Evolutionary conservation across 176 grass and related monocot genomes (phyloP).

Genomic region (Hordeum vulgare): DNA sequence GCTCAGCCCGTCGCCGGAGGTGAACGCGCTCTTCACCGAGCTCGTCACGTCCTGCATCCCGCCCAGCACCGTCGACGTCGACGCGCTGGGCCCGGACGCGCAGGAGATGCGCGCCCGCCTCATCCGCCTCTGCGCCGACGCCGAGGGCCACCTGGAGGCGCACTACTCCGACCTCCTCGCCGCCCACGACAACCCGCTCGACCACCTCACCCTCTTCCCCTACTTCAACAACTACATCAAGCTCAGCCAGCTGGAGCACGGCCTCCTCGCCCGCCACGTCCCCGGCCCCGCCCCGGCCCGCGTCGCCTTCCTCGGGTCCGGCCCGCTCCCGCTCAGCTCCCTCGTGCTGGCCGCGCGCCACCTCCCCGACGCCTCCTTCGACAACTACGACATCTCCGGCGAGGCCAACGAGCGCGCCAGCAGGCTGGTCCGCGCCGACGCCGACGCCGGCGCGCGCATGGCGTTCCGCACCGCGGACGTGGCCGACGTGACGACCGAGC

Average conservation of each 20-base stretch:
- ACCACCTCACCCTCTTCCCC: conserved; percentile 57
- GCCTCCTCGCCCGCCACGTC: conserved; percentile 46
- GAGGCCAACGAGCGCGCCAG: conserved; percentile 57
- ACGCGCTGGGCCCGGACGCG: conserved; percentile 29
- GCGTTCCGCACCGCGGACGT: conserved; percentile 71
- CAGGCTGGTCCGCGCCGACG: conserved; percentile 42
- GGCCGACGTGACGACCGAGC: conserved; percentile 20
- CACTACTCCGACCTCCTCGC: conserved; percentile 83
- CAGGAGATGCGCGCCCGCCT: conserved; percentile 65
- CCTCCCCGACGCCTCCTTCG: conserved; percentile 27
- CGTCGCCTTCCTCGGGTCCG: conserved; percentile 66
- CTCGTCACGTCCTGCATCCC: conserved; percentile 74
- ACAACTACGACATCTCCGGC: conserved; percentile 53
- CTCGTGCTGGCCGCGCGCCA: conserved; percentile 42
- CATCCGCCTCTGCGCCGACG: conserved; percentile 49
- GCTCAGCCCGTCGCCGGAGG: conserved; percentile 57
- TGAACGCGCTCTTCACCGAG: conserved; percentile 79
- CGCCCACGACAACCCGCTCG: conserved; percentile 56
- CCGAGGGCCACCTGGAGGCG: conserved; percentile 68
- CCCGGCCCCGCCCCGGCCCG: conserved; percentile 18
- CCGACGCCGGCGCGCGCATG: conserved; percentile 32
- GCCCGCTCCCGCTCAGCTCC: conserved; percentile 64
- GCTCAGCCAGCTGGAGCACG: conserved; percentile 65
- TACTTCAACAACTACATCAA: conserved; percentile 84
- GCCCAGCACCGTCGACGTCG: conserved; percentile 41